A percentile compares a stretch with the other conserved stretches of the same genome.
phyloP scores from a whole-genome alignment of 208 protist genomes.

The Acanthamoeba lenticulata region DNA sequence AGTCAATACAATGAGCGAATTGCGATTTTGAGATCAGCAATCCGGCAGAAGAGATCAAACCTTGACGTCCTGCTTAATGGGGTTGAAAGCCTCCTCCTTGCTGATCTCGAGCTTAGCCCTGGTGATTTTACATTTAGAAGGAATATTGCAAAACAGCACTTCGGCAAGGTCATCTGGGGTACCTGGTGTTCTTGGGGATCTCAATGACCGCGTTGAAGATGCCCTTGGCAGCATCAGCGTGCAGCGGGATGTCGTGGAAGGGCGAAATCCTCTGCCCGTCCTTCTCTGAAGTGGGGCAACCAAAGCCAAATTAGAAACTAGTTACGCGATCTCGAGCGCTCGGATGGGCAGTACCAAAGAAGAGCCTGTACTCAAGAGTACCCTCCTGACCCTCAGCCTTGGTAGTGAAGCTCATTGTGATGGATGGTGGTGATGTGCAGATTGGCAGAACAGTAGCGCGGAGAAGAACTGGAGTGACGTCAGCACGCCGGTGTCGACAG shows the following conservation, averaged over 20 bases:
- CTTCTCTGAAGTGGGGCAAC: neutral
- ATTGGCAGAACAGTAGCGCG: too few relatives aligned
- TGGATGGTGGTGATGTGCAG: neutral
- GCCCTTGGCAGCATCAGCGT: constrained; percentile 35
- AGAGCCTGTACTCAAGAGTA: constrained; percentile 38
- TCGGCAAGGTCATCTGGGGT: neutral
- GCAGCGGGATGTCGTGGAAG: constrained; percentile 87
- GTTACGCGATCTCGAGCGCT: neutral
- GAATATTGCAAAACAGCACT: neutral
- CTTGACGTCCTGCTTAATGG: constrained; percentile 87
- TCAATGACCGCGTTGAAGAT: constrained; percentile 85
- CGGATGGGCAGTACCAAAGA: neutral
- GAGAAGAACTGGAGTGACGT: neutral
- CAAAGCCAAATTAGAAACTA: neutral
- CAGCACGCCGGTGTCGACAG: too few relatives aligned
- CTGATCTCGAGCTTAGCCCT: constrained; percentile 82
- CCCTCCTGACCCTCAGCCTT: neutral
- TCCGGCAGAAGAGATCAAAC: neutral
- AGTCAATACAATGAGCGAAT: neutral
- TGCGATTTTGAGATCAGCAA: neutral
- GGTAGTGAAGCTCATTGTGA: constrained; percentile 27
- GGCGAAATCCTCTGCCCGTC: constrained; percentile 76
- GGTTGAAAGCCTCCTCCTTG: constrained; percentile 82
- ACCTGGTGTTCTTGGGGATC: constrained; percentile 83
- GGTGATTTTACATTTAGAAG: neutral